These are phyloP conservation scores for Salix suchowensis DNA, from an alignment of 345 rosid species.

Conservation along the genomic window DNA sequence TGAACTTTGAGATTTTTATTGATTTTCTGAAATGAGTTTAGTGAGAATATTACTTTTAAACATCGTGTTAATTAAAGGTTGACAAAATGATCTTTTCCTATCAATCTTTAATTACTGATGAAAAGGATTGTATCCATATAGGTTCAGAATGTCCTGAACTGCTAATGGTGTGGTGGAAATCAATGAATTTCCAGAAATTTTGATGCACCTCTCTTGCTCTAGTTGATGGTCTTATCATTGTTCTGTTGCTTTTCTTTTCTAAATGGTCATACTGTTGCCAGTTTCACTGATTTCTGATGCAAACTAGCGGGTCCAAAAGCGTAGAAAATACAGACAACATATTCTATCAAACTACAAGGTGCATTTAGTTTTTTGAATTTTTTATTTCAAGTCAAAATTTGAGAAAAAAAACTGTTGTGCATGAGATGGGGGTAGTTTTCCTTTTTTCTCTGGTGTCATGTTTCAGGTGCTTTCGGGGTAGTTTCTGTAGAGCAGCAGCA, in stretches of 20 bases:
- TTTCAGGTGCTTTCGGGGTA: neutral
- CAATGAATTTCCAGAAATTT: neutral
- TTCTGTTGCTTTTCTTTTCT: neutral
- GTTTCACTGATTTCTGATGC: neutral
- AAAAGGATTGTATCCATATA: neutral
- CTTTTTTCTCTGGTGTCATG: neutral
- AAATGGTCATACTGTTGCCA: neutral
- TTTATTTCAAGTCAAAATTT: neutral
- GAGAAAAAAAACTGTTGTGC: neutral
- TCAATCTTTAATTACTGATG: neutral
- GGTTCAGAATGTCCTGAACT: neutral
- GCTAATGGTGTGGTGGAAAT: neutral
- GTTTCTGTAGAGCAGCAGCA: no score
- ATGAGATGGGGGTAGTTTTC: neutral
- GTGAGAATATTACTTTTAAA: neutral
- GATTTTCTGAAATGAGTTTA: neutral
- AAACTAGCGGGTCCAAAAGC: conserved; percentile 24
- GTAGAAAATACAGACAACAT: conserved; percentile 23
- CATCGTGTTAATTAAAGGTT: neutral
- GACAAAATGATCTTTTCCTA: neutral
- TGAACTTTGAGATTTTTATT: neutral
- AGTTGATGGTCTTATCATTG: neutral
- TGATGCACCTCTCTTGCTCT: neutral
- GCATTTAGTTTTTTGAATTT: neutral
- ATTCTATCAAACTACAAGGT: conserved; percentile 29